These are phyloP conservation scores for Talaromyces sp. DNA, from an alignment of 2,329 filamentous ascomycete species.

Conservation along the genomic window DNA sequence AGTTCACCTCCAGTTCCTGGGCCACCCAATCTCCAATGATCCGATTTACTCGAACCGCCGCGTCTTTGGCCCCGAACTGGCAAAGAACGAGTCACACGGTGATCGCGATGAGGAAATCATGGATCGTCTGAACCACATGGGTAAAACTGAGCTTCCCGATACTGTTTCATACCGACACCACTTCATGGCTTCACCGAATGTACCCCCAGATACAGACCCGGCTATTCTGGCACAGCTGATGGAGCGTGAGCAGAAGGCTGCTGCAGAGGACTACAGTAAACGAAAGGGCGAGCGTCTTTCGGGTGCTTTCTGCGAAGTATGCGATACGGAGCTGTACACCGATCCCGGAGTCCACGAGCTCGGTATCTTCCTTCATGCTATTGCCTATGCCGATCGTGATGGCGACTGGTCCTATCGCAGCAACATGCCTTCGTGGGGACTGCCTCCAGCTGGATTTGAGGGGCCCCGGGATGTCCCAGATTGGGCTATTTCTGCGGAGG, in stretches of 20 bases:
- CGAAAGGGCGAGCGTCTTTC: conserved; percentile 92
- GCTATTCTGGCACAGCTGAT: conserved; percentile 45
- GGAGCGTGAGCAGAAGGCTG: conserved; percentile 66
- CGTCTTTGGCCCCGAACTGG: conserved; percentile 84
- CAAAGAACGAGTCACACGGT: conserved; percentile 65
- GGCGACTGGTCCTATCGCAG: conserved; percentile 89
- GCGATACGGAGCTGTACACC: conserved; percentile 86
- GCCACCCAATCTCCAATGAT: conserved; percentile 94
- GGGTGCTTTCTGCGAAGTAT: conserved; percentile 77
- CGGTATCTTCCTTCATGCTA: conserved; percentile 89
- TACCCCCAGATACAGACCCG: conserved; percentile 40
- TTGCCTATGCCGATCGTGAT: conserved; percentile 80
- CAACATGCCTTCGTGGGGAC: conserved; percentile 79
- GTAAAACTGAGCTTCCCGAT: conserved; percentile 88
- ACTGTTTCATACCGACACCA: conserved; percentile 79
- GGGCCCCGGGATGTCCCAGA: conserved; percentile 69
- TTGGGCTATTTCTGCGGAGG: conserved; percentile 43
- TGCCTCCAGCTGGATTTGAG: conserved; percentile 72
- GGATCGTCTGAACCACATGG: conserved; percentile 81
- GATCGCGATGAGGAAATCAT: conserved; percentile 90
- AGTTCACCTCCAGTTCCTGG: conserved; percentile 91
- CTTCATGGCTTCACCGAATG: conserved; percentile 41
- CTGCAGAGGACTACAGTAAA: conserved; percentile 88
- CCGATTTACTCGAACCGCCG: conserved; percentile 95
- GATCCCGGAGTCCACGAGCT: conserved; percentile 90